Percentiles rank a stretch among this genome's conserved stretches.
These are phyloP conservation scores for Coleophoma crateriformis DNA, from an alignment of 2,329 filamentous ascomycete species.

Conservation along the genomic window DNA sequence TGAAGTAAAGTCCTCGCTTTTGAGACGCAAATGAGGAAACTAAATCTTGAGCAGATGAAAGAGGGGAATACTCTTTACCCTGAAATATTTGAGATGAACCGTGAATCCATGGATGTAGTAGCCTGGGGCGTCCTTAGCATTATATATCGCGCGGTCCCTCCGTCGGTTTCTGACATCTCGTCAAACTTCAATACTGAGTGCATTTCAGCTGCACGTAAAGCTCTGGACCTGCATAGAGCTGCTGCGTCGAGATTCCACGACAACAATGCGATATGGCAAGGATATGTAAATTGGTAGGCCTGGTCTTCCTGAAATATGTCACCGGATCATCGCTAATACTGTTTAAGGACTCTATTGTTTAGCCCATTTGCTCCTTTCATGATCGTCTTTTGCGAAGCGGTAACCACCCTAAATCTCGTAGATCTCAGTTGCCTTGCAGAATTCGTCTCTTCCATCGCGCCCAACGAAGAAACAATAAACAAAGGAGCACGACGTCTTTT, in stretches of 20 bases:
- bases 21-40: too few relatives aligned
- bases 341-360: conserved; percentile 6
- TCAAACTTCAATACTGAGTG: conserved; percentile 8
- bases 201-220: conserved; percentile 7
- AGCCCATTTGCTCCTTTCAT: conserved; percentile 13
- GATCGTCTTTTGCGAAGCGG: conserved; percentile 11
- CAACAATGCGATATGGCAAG: conserved; percentile 3
- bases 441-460: conserved; percentile 36
- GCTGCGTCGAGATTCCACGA: conserved; percentile 1
- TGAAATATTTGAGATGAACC: conserved; percentile 7
- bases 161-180: conserved; percentile 1
- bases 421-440: conserved; percentile 37
- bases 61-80: not conserved
- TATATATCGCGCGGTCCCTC: conserved; percentile 12
- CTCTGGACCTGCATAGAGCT: conserved; percentile 6
- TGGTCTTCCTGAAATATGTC: too few relatives aligned
- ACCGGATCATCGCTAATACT: too few relatives aligned
- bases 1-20: too few relatives aligned
- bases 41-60: too few relatives aligned
- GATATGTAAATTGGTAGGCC: conserved; percentile 9
- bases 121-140: conserved; percentile 8
- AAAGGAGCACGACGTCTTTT: not conserved
- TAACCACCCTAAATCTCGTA: conserved; percentile 28
- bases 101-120: conserved; percentile 8
- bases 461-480: conserved; percentile 10